phyloP scores from a whole-genome alignment of 257 asterid species.

The Orobanche coerulescens region DNA sequence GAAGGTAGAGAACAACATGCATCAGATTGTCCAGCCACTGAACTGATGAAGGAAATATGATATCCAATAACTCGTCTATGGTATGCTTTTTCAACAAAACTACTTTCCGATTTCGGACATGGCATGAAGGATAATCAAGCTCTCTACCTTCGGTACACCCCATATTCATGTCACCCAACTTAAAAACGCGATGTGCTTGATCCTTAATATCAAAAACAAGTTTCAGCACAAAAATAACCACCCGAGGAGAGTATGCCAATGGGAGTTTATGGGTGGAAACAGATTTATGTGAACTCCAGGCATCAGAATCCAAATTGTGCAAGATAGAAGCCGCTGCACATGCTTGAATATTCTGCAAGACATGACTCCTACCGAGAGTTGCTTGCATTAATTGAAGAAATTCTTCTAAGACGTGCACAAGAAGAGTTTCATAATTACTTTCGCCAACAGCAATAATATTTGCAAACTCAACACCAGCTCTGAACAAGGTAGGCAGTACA shows the following conservation, averaged over 20 bases:
- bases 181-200: slow-evolving; percentile 33
- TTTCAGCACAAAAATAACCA: slow-evolving; percentile 57
- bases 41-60: slow-evolving; percentile 56
- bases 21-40: slow-evolving; percentile 81
- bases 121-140: slow-evolving; percentile 45
- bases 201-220: slow-evolving; percentile 60
- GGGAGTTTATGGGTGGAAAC: slow-evolving; percentile 51
- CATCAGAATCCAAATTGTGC: slow-evolving; percentile 48
- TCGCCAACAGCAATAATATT: slow-evolving; percentile 49
- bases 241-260: slow-evolving; percentile 73
- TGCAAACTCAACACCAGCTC: slow-evolving; percentile 50
- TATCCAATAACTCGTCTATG: slow-evolving; percentile 52
- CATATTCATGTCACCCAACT: slow-evolving; percentile 36
- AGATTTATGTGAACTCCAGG: slow-evolving; percentile 52
- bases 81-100: slow-evolving; percentile 51
- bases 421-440: slow-evolving; percentile 59
- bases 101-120: slow-evolving; percentile 31
- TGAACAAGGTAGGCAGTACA: slow-evolving; percentile 50
- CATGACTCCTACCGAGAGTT: slow-evolving; percentile 41
- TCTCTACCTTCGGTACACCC: slow-evolving; percentile 25
- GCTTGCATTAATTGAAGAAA: slow-evolving; percentile 65
- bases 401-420: slow-evolving; percentile 63
- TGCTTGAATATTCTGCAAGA: slow-evolving; percentile 61
- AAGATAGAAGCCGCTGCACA: slow-evolving; percentile 60
- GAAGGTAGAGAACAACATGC: slow-evolving; percentile 62